Evolutionary conservation across 768 basidiomycete genomes (phyloP), one percentile per base, ranked within the genome.

Genomic region (Botryobasidium botryosum): DNA sequence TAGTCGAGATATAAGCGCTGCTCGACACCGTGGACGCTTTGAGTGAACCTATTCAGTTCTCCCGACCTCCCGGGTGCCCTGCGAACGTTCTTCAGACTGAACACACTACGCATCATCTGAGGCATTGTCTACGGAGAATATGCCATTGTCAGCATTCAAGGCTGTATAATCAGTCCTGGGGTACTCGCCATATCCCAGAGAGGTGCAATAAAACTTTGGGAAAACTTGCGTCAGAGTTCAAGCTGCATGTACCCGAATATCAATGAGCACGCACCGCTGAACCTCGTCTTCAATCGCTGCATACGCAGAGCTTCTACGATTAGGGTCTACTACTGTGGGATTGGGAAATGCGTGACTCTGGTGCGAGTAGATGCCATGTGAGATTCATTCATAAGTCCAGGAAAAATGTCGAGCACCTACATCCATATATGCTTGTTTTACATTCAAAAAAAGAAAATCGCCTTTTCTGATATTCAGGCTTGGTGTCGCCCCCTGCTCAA

Each of bases 171-270:
- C 54, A 51, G 1, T 43, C 51, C 1, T 62, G 62, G n/a, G n/a
- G n/a, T n/a, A n/a, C n/a, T n/a, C n/a, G n/a, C n/a, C n/a, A n/a
- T n/a, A 15, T 62, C 65, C 33, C 65, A 32, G n/a, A n/a, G n/a
- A 23, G 61, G 44, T 66, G 68, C 3, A 69, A 60, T 8, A 63
- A 59, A 17, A 67, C 61, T 65, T 64, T 49, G n/a, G 25, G 27
- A 27, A 36, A 46, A 45, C 32, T 18, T 27, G 6, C 42, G 45
- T 21, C 38, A 45, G n/a, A 47, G 40, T 17, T 10, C 40, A 45
- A 44, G 20, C 17, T 12, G 5, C 6, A 6, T 3, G 32, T 20
- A 48, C 13, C 5, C 38, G 26, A 8, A n/a, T 6, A 35, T 1
- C 24, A 15, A 44, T 6, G n/a, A 17, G 8, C 12, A 23, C 40